Evolutionary conservation across 768 basidiomycete species (phyloP).

Genomic region (Boletus bicolor): DNA sequence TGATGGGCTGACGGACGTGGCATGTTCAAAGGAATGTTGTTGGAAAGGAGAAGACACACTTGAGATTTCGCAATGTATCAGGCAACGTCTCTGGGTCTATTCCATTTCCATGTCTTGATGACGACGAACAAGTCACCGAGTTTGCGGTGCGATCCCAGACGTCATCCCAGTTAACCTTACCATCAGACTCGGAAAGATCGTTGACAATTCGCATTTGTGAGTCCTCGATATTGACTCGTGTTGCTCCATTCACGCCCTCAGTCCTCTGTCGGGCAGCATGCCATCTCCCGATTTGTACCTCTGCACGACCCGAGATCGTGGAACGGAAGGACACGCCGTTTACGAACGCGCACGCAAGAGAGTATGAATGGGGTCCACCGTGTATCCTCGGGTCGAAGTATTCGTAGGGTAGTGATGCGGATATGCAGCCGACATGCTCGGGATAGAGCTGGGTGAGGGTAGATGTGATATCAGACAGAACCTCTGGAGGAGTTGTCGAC

Average conservation of each 20-base stretch:
- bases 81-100: slow-evolving; percentile 31
- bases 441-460: slow-evolving; percentile 39
- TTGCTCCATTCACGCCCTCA: neutral
- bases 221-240: neutral
- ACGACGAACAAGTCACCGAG: neutral
- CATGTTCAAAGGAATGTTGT: neutral
- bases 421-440: slow-evolving; percentile 59
- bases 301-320: slow-evolving; percentile 53
- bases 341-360: slow-evolving; percentile 51
- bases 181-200: slow-evolving; percentile 1
- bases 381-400: slow-evolving; percentile 1
- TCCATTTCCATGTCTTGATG: neutral
- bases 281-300: slow-evolving; percentile 69
- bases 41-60: slow-evolving; percentile 19
- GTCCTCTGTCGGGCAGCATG: slow-evolving; percentile 46
- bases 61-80: slow-evolving; percentile 33
- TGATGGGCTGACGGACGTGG: slow-evolving; percentile 14
- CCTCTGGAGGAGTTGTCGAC: slow-evolving; percentile 15
- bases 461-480: slow-evolving; percentile 38
- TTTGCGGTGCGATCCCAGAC: slow-evolving; percentile 41
- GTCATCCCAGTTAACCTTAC: slow-evolving; percentile 46
- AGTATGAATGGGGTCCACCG: slow-evolving; percentile 44
- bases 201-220: slow-evolving; percentile 1
- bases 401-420: slow-evolving; percentile 42
- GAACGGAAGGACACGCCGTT: slow-evolving; percentile 56